Percentiles rank a stretch among this genome's conserved stretches.
phyloP scores from a whole-genome alignment of 169 alveolate genomes.

The Cryptosporidium meleagridis region DNA sequence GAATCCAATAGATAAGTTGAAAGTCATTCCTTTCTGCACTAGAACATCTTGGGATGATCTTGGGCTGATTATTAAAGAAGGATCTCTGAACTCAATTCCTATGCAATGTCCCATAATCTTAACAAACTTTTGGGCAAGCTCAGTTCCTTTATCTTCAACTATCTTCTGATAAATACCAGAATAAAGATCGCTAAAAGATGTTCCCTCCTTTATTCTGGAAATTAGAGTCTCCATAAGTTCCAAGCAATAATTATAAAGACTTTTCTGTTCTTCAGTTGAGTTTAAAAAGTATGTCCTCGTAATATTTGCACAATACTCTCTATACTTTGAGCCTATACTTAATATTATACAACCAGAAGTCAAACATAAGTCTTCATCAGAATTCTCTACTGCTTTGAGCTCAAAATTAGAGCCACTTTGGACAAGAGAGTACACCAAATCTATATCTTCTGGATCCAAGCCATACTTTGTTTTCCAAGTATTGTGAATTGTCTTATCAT shows the following conservation, averaged over 20 bases:
- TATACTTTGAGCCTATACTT: constrained; percentile 77
- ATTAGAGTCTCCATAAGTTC: constrained; percentile 70
- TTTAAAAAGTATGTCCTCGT: constrained; percentile 77
- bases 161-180: constrained; percentile 60
- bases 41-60: constrained; percentile 75
- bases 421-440: constrained; percentile 76
- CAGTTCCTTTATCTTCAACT: constrained; percentile 62
- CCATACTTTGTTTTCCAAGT: constrained; percentile 67
- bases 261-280: constrained; percentile 77
- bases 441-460: constrained; percentile 78
- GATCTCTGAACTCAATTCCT: constrained; percentile 88
- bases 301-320: constrained; percentile 78
- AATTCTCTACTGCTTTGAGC: constrained; percentile 77
- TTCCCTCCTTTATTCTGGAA: constrained; percentile 66
- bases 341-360: constrained; percentile 76
- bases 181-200: constrained; percentile 57
- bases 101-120: constrained; percentile 87
- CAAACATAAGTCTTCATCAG: constrained; percentile 74
- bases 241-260: constrained; percentile 60
- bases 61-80: constrained; percentile 75
- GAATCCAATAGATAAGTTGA: constrained; percentile 87
- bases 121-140: constrained; percentile 78
- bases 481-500: constrained; percentile 68
- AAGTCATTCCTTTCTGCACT: constrained; percentile 84
- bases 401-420: constrained; percentile 78